Evolutionary conservation across 2,329 filamentous ascomycete genomes (phyloP).

Genomic region (Ilyonectria destructans): DNA sequence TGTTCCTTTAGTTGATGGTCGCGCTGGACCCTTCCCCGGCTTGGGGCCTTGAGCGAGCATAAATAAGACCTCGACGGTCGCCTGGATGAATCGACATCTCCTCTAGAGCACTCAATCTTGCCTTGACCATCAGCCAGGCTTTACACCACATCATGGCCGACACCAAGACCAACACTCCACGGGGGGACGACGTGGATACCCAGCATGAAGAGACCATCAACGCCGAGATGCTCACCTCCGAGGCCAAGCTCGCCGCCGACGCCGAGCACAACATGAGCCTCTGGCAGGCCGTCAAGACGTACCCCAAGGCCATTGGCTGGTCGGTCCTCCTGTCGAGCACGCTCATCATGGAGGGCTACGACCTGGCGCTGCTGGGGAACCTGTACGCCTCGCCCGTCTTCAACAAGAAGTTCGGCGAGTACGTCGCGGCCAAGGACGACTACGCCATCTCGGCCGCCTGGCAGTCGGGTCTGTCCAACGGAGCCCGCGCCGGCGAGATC

Average conservation of each 20-base stretch:
- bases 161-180: constrained; percentile 17
- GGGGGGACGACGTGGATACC: constrained; percentile 42
- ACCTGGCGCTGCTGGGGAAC: constrained; percentile 65
- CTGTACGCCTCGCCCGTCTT: constrained; percentile 65
- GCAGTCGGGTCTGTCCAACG: constrained; percentile 72
- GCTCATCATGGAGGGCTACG: constrained; percentile 68
- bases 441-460: constrained; percentile 69
- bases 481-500: constrained; percentile 69
- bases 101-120: neutral
- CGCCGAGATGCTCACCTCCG: constrained; percentile 50
- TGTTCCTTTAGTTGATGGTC: neutral
- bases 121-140: neutral
- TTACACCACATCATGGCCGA: constrained; percentile 45
- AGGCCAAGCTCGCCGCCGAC: constrained; percentile 60
- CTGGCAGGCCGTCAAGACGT: constrained; percentile 58
- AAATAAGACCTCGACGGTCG: constrained; percentile 23
- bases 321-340: constrained; percentile 63
- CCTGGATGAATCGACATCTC: neutral
- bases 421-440: constrained; percentile 52
- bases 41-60: neutral
- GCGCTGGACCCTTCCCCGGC: neutral
- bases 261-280: constrained; percentile 61
- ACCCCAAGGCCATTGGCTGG: constrained; percentile 66
- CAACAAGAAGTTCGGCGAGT: constrained; percentile 63
- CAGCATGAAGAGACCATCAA: constrained; percentile 48